These are phyloP conservation scores for Hypoxylon crocopeplum DNA, from an alignment of 495 filamentous ascomycete species.

Conservation along the genomic window DNA sequence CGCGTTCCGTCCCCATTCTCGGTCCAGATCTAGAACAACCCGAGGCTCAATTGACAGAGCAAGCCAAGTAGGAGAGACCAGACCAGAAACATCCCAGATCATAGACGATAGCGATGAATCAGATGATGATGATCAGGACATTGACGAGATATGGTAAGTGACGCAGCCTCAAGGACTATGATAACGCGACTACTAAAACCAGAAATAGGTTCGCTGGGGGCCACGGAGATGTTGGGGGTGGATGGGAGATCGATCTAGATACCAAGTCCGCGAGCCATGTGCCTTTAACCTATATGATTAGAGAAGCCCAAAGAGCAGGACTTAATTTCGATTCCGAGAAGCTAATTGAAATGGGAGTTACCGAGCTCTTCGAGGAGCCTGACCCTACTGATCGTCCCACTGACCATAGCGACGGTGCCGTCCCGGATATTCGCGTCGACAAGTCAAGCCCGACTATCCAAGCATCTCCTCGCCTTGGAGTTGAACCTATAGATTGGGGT, in stretches of 20 bases:
- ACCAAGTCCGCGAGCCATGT: constrained; percentile 73
- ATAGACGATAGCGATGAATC: constrained; percentile 53
- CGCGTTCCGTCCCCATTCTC: constrained; percentile 38
- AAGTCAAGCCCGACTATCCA: constrained; percentile 36
- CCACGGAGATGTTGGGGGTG: constrained; percentile 85
- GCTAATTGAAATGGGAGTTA: constrained; percentile 67
- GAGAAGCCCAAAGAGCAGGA: constrained; percentile 77
- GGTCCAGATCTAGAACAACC: constrained; percentile 35
- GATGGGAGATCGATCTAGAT: constrained; percentile 69
- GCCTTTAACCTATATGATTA: constrained; percentile 84
- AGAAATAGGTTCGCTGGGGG: constrained; percentile 68
- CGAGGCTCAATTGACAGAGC: constrained; percentile 21
- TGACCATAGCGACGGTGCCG: constrained; percentile 7
- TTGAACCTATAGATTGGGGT: constrained; percentile 12
- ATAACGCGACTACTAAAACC: constrained; percentile 1
- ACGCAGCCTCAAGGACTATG: neutral
- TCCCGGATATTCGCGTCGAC: constrained; percentile 49
- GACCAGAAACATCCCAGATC: constrained; percentile 7
- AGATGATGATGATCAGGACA: constrained; percentile 73
- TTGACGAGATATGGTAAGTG: constrained; percentile 75
- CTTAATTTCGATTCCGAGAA: constrained; percentile 73
- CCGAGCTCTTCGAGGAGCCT: constrained; percentile 45
- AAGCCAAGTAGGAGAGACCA: constrained; percentile 5
- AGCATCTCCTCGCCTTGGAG: constrained; percentile 5
- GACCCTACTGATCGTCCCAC: neutral